These are phyloP conservation scores for Globisporangium splendens DNA, from an alignment of 352 stramenopile genomes.

Conservation along the genomic window DNA sequence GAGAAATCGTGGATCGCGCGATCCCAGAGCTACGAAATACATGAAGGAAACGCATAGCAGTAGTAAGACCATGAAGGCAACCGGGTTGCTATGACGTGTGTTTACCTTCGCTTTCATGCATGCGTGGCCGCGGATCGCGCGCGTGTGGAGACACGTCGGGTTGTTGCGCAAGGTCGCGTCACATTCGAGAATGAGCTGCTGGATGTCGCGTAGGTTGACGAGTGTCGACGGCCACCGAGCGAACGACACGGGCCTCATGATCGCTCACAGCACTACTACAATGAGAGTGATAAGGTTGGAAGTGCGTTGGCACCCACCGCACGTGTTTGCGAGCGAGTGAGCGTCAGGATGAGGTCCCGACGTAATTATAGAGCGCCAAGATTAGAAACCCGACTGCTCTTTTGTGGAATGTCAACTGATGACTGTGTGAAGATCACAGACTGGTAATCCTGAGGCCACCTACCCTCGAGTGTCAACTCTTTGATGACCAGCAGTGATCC, in stretches of 20 bases:
- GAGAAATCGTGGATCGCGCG: slow-evolving; percentile 54
- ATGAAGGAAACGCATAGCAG: not conserved
- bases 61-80: not conserved
- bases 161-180: slow-evolving; percentile 33
- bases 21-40: slow-evolving; percentile 31
- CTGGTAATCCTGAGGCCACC: no score
- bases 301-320: no score
- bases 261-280: not conserved
- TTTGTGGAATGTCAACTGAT: no score
- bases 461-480: no score
- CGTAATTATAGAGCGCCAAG: no score
- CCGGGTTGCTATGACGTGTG: not conserved
- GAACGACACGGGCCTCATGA: not conserved
- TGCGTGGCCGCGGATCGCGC: slow-evolving; percentile 56
- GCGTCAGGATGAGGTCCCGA: no score
- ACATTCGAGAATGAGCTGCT: slow-evolving; percentile 55
- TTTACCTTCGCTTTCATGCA: slow-evolving; percentile 63
- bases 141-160: slow-evolving; percentile 53
- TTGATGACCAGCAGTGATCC: no score
- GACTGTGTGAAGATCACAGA: no score
- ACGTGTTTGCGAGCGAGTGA: no score
- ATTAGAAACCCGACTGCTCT: no score
- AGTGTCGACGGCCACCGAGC: slow-evolving; percentile 16
- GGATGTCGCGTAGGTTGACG: slow-evolving; percentile 41
- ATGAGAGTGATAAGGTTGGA: no score